Conservation (phyloP, 73 alveolate genomes). For the Paramecium bursaria region DNA sequence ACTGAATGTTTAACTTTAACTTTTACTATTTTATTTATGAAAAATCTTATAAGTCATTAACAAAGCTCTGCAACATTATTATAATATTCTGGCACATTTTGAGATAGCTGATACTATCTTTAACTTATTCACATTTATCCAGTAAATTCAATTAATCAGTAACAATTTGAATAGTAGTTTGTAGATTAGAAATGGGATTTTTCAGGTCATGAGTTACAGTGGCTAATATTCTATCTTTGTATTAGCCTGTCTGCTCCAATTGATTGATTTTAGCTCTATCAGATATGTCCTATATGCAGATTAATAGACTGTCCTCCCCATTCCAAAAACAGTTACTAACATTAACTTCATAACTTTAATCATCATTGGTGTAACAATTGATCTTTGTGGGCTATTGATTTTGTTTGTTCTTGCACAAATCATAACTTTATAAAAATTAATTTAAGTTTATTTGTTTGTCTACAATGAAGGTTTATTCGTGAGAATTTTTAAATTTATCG, state of each 20-base stretch:
- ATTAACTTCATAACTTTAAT: constrained; percentile 19
- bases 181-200: constrained; percentile 8
- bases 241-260: not conserved
- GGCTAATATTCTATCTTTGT: constrained; percentile 46
- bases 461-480: too few relatives aligned
- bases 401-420: too few relatives aligned
- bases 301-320: not conserved
- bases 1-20: not conserved
- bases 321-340: constrained; percentile 19
- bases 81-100: not conserved
- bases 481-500: too few relatives aligned
- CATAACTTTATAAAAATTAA: too few relatives aligned
- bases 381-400: too few relatives aligned
- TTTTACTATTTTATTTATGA: constrained; percentile 1
- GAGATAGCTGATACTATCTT: not conserved
- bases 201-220: constrained; percentile 55
- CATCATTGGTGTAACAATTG: too few relatives aligned
- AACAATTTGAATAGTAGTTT: constrained; percentile 7
- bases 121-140: not conserved
- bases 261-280: not conserved
- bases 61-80: constrained; percentile 3
- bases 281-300: not conserved
- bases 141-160: not conserved
- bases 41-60: constrained; percentile 42
- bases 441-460: too few relatives aligned